Base-by-base conservation (phyloP, 1,284 basidiomycete species). In the Rhodotorula sp. region DNA sequence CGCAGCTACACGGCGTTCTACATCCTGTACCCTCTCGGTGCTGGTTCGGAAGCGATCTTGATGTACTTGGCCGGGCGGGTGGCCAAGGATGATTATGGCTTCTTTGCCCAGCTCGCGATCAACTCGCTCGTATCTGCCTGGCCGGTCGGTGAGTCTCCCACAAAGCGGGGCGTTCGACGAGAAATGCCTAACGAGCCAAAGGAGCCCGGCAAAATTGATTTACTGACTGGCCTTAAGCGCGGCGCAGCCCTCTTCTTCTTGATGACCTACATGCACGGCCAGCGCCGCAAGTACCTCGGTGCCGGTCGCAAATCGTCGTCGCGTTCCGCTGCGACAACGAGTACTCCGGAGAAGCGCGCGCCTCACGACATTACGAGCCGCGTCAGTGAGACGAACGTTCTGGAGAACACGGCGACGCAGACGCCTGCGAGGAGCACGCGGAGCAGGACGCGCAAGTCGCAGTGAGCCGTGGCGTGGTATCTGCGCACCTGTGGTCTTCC, bases 21-120 rank as follows among this genome's bases (percentile, higher is more conserved):
- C 81, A 77, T 94, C 60, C 87, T 98, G 42, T 99, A 99, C 83
- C 93, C 92, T 5, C 82, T 95, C 58, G 95, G 95, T 61, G 95
- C 95, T 2, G 86, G 86, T 12, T 93, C 91, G 55, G 95, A 99
- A 82, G 93, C 93, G 0, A 87, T 90, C 79, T 85, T 95, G 70
- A 90, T 89, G 78, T 88, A 88, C 78, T 44, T 61, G 17, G 68
- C 74, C 0, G 70, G 73, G 26, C 64, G 68, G 57, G 49, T 61
- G 49, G 72, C 75, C 45, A 56, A 64, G 26, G 66, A 66, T 24
- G 46, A 53, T 42, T 76, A 68, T 60, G 77, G 76, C 22, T n/a
- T 53, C 6, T 54, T 69, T n/a, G 76, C 73, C 29, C 60, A 49
- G 54, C 57, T 69, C n/a, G 71, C 46, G 7, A 68, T 70, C 37